Evolutionary conservation across 345 rosid genomes (phyloP), one percentile per base, ranked within the genome.

Genomic region (Euphorbia pulcherrima): DNA sequence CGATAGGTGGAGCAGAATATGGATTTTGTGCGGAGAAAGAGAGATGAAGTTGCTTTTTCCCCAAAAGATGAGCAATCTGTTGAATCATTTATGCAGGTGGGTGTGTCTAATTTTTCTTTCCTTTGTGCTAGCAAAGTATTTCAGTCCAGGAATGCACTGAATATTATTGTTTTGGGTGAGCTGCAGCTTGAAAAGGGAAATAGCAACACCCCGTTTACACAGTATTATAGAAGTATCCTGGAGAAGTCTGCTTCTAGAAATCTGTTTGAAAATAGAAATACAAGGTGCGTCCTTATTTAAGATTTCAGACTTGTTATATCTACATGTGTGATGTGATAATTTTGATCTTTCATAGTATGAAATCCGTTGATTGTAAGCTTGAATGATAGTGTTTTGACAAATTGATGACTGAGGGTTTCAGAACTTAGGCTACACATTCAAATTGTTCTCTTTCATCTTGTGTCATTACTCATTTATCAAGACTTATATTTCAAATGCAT

Each of bases 31-130:
- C 81, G 70, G 60, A 83, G 78, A 85, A 89, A 82, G 76, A 88
- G 97, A 84, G 97, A 91, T 30, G 97, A 88, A 23, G 90, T 80
- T 64, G 77, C 92, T 30, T 94, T 84, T 74, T 94, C 97, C n/a
- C 97, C 97, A 21, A 89, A 80, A 68, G 96, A 94, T 82, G 85
- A 85, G 65, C 84, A 88, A 79, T 66, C 83, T 28, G 82, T 73
- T 27, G 99, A 88, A 60, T 68, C 86, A 35, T 94, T 94, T 80
- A 83, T 89, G 64, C 90, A 87, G 86, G 92, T 85, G 47, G n/a
- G n/a, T 74, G 65, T 11, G 4, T 69, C 46, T 33, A 40, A 50
- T 27, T 29, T 1, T 53, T 11, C 50, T 37, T 56, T 30, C 18
- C 50, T 61, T 47, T 18, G 23, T 5, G 21, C 16, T 1, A 10